Percentiles rank a stretch among this genome's conserved stretches.
Evolutionary conservation across 2,329 filamentous ascomycete genomes (phyloP).

Genomic region (Blastomyces emzantsi): DNA sequence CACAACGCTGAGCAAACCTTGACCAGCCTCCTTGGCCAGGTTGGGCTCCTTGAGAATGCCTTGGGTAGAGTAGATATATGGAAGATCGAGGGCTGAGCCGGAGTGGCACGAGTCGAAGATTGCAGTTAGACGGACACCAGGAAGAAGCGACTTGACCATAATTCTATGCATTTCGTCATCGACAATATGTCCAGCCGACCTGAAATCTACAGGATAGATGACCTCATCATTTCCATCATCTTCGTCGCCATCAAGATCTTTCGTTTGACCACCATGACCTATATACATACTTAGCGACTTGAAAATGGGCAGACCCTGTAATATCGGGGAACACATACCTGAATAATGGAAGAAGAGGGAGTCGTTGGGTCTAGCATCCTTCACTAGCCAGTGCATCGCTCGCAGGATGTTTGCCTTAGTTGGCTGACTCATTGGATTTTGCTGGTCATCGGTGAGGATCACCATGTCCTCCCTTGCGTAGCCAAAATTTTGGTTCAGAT

Average conservation of each 20-base stretch:
- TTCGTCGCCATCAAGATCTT: conserved; percentile 65
- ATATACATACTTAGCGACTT: conserved; percentile 14
- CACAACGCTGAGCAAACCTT: conserved; percentile 57
- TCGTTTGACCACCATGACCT: conserved; percentile 68
- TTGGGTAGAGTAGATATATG: conserved; percentile 58
- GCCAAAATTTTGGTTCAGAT: conserved; percentile 78
- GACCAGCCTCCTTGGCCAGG: conserved; percentile 57
- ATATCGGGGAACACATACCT: conserved; percentile 43
- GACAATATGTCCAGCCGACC: conserved; percentile 60
- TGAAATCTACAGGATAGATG: conserved; percentile 69
- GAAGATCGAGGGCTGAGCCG: conserved; percentile 56
- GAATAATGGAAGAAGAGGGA: conserved; percentile 98
- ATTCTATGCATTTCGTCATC: conserved; percentile 71
- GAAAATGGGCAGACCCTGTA: conserved; percentile 8
- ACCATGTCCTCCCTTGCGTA: conserved; percentile 98
- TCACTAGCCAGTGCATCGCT: conserved; percentile 97
- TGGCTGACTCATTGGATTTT: conserved; percentile 94
- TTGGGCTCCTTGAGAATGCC: conserved; percentile 62
- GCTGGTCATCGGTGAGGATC: conserved; percentile 88
- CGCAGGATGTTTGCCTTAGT: conserved; percentile 91
- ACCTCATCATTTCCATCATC: conserved; percentile 70
- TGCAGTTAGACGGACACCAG: conserved; percentile 68
- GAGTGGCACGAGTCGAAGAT: conserved; percentile 64
- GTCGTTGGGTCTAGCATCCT: conserved; percentile 85
- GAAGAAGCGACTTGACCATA: conserved; percentile 65